Percentiles rank a stretch among this genome's conserved stretches.
Evolutionary conservation across 2,329 filamentous ascomycete genomes (phyloP).

Genomic region (Pseudopithomyces maydicus): DNA sequence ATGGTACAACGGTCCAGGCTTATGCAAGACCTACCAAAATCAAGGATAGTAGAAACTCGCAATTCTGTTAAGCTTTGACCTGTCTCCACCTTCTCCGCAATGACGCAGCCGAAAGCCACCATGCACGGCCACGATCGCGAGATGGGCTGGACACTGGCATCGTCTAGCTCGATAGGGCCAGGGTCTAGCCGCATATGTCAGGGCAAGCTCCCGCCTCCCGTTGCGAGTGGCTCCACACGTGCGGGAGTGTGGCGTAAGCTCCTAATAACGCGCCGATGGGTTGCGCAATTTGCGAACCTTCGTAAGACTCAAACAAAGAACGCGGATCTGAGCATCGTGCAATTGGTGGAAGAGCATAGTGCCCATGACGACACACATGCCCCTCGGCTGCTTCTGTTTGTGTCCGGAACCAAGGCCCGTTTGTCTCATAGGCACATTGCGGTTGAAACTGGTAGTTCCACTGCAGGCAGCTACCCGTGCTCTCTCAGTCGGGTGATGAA

Average conservation of each 20-base stretch:
- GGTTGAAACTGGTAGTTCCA: constrained; percentile 10
- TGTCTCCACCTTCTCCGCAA: constrained; percentile 26
- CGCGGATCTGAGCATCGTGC: background rate
- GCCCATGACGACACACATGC: constrained; percentile 12
- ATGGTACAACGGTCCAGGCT: constrained; percentile 3
- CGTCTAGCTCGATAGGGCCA: background rate
- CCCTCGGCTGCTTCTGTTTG: background rate
- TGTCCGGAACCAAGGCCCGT: background rate
- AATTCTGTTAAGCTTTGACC: constrained; percentile 27
- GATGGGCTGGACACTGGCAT: background rate
- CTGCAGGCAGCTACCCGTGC: constrained; percentile 7
- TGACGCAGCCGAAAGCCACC: constrained; percentile 30
- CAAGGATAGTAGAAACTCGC: constrained; percentile 9
- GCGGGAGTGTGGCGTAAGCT: background rate
- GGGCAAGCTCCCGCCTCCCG: constrained; percentile 3
- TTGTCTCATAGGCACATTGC: background rate
- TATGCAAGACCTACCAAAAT: constrained; percentile 11
- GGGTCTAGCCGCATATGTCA: constrained; percentile 14
- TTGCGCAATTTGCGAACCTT: constrained; percentile 10
- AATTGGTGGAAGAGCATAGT: constrained; percentile 2
- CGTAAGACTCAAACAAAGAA: constrained; percentile 8
- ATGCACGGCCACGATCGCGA: constrained; percentile 11
- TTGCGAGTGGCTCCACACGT: constrained; percentile 7
- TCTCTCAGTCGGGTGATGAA: background rate
- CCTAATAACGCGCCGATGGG: background rate